Evolutionary conservation across 352 stramenopile species (phyloP), one percentile per base, ranked within the genome.

Genomic region (Globisporangium viniferum): DNA sequence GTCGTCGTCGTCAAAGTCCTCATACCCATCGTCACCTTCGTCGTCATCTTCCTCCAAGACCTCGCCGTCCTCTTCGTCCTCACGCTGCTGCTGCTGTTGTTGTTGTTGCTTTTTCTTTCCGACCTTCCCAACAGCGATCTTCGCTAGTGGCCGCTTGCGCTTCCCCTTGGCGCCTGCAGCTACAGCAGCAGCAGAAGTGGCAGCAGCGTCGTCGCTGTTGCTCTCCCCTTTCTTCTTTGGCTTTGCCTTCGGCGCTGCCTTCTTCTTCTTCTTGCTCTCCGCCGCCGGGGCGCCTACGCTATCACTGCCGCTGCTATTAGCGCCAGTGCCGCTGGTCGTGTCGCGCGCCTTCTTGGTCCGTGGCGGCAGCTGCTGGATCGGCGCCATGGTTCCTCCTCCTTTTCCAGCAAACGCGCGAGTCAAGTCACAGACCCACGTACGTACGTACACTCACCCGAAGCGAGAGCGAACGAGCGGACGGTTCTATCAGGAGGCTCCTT

Each of bases 191-290:
- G 31, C 61, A 27, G 51, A 5, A 44, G 10, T 14, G 3, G 15
- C 15, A 46, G 36, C n/a, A 4, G 36, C 6, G 27, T 7, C 22
- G 7, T 41, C 55, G 36, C 27, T 62, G 12, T 33, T 33, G 31
- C 10, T 46, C 39, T 46, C 39, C 39, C 10, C 39, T 35, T 39
- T 44, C 27, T 68, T 56, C 27, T 12, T 62, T 5, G 24, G 8
- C 48, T 24, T 27, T 15, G 31, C 10, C 36, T 44, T 44, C 14
- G 36, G 2, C 4, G 0, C 5, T 39, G 59, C 35, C 59, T 65
- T 29, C 59, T 58, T 29, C 59, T 58, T 56, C 29, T 35, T 63
- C 57, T 59, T 59, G 18, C 54, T 33, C 27, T 31, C 53, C 24
- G 27, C 5, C 53, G 53, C 14, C n/a, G 27, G 35, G 5, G 53